These are phyloP conservation scores for Acacia acuminata DNA, from an alignment of 306 rosid species.

Conservation along the genomic window DNA sequence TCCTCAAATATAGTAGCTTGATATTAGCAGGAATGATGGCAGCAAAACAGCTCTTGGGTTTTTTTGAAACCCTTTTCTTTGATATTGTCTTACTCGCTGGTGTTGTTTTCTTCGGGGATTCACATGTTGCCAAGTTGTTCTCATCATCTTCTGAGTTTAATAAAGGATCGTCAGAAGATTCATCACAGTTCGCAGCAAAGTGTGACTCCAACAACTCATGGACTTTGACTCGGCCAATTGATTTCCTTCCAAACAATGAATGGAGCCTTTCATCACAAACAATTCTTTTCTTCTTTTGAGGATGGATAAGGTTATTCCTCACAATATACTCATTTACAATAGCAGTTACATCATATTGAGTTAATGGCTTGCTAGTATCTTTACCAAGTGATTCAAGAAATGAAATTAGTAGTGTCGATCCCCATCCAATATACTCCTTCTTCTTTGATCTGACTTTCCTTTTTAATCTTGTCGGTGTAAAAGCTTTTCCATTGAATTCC, in stretches of 20 bases:
- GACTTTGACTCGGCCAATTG: slow-evolving; percentile 59
- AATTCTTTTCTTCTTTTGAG: slow-evolving; percentile 63
- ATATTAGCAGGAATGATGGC: slow-evolving; percentile 64
- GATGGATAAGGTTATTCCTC: slow-evolving; percentile 47
- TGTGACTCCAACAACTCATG: slow-evolving; percentile 66
- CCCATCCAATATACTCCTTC: slow-evolving; percentile 75
- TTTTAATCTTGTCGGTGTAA: slow-evolving; percentile 33
- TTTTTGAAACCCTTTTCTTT: slow-evolving; percentile 35
- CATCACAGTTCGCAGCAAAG: slow-evolving; percentile 50
- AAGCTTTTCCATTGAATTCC: slow-evolving; percentile 39
- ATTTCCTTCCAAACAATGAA: slow-evolving; percentile 66
- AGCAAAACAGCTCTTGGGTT: slow-evolving; percentile 66
- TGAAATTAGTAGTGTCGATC: slow-evolving; percentile 56
- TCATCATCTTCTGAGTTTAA: slow-evolving; percentile 48
- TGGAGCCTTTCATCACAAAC: slow-evolving; percentile 61
- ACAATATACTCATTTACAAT: slow-evolving; percentile 60
- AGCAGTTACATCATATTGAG: slow-evolving; percentile 56
- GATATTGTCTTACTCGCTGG: slow-evolving; percentile 34
- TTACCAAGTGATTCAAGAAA: slow-evolving; percentile 68
- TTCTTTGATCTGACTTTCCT: slow-evolving; percentile 50
- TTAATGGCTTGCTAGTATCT: slow-evolving; percentile 46
- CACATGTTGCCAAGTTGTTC: slow-evolving; percentile 16
- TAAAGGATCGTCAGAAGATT: slow-evolving; percentile 39
- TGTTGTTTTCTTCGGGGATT: slow-evolving; percentile 21
- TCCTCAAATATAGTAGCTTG: slow-evolving; percentile 69